These are phyloP conservation scores for Aspergillus cavernicola DNA, from an alignment of 495 filamentous ascomycete species.

Conservation along the genomic window DNA sequence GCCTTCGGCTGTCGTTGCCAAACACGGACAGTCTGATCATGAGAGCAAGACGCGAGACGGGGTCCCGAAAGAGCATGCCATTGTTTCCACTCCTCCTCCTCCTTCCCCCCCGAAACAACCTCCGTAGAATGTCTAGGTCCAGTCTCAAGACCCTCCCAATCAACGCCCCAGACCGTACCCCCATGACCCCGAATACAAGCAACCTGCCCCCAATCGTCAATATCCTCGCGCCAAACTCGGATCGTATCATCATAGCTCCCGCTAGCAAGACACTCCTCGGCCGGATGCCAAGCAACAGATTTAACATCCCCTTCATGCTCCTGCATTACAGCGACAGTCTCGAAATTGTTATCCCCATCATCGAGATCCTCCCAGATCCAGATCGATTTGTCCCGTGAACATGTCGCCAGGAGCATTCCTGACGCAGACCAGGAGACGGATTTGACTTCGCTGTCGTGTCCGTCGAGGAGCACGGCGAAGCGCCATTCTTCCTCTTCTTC, in stretches of 20 bases:
- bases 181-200: slow-evolving; percentile 71
- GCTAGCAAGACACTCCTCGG: slow-evolving; percentile 75
- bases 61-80: slow-evolving; percentile 50
- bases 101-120: slow-evolving; percentile 10
- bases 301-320: slow-evolving; percentile 97
- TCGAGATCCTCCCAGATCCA: slow-evolving; percentile 97
- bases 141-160: slow-evolving; percentile 61
- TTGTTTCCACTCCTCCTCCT: slow-evolving; percentile 36
- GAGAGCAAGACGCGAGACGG: slow-evolving; percentile 71
- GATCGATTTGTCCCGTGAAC: slow-evolving; percentile 87
- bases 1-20: slow-evolving; percentile 66
- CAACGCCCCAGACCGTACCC: slow-evolving; percentile 81
- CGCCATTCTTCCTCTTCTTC: slow-evolving; percentile 81
- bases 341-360: slow-evolving; percentile 84
- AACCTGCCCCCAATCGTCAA: slow-evolving; percentile 91
- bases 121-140: slow-evolving; percentile 14
- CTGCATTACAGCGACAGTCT: slow-evolving; percentile 89
- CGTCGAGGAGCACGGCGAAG: slow-evolving; percentile 82
- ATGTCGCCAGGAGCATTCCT: slow-evolving; percentile 82
- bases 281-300: slow-evolving; percentile 84
- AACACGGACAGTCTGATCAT: slow-evolving; percentile 71
- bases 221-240: slow-evolving; percentile 82
- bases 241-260: slow-evolving; percentile 91
- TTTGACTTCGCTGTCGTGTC: slow-evolving; percentile 93
- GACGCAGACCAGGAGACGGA: slow-evolving; percentile 74